A percentile compares a stretch with the other conserved stretches of the same genome.
phyloP scores from a whole-genome alignment of 768 basidiomycete species.

The Phlebiopsis flavidoalba region DNA sequence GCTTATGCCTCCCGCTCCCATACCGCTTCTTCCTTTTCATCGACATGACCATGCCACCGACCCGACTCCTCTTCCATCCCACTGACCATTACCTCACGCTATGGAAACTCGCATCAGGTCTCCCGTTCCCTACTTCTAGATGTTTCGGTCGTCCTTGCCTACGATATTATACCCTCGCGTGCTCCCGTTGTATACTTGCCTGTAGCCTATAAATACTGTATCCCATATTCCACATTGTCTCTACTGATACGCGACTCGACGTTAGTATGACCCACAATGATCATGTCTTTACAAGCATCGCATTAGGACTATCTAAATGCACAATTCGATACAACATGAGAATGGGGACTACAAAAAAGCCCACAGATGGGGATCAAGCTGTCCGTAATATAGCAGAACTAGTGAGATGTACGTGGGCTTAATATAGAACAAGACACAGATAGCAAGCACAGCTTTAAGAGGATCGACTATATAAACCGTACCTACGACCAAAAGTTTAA shows the following conservation, averaged over 20 bases:
- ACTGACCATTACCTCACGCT: neutral
- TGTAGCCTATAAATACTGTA: neutral
- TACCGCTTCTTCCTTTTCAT: neutral
- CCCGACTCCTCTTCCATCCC: neutral
- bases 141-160: neutral
- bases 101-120: constrained; percentile 4
- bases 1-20: neutral
- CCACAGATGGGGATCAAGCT: constrained; percentile 16
- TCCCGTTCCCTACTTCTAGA: constrained; percentile 8
- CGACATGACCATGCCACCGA: constrained; percentile 3
- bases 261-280: neutral
- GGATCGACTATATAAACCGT: constrained; percentile 11
- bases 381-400: constrained; percentile 6
- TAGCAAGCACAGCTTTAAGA: constrained; percentile 1
- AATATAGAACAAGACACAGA: constrained; percentile 4
- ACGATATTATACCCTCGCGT: neutral
- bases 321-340: constrained; percentile 15
- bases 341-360: constrained; percentile 3
- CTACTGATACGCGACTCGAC: neutral
- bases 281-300: constrained; percentile 3
- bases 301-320: constrained; percentile 12
- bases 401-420: neutral
- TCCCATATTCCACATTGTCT: neutral
- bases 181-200: neutral
- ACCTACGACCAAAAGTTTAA: constrained; percentile 56